Base-by-base conservation (phyloP, 768 basidiomycete species). In the Russula griseocarnosa region DNA sequence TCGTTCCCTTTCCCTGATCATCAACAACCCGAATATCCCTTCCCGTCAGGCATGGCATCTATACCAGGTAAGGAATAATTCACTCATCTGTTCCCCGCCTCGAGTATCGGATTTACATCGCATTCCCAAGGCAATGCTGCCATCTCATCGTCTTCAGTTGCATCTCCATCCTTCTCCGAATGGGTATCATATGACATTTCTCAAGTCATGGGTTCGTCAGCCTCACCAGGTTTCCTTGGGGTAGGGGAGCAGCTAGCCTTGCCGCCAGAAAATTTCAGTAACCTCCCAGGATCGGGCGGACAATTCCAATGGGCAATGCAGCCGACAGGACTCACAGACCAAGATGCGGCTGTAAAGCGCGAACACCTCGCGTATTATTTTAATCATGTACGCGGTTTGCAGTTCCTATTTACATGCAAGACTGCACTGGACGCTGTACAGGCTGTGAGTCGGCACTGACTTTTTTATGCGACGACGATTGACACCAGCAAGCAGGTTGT, bases 301-400 rank as follows among this genome's bases (percentile, higher is more conserved):
- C 22, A 46, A 18, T 52, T 67, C 36, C 58, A 67, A 52, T 63
- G 58, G 58, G 38, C 62, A 16, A 60, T 61, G 59, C 67, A 60
- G 26, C 62, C 62, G 13, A 55, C 49, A 6, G 63, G 54, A 22
- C 51, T 67, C 24, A 55, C 65, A 38, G 66, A 68, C 28, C 67
- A 62, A 44, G 65, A 67, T n/a, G 61, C 52, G 3, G 56, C 53
- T 22, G 60, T 62, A 32, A 67, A 63, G 7, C 67, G 57, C 5
- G 62, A 65, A 20, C 68, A 67, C 66, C 82, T 89, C 58, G 76
- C 85, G 69, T 88, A 90, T 74, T 92, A 90, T 73, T 90, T 92
- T 71, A 82, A 83, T 58, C 79, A 86, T 64, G 86, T 91, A 65
- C 83, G 83, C 24, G 82, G 82, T 68, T 76, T 85, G 62, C 85